A percentile compares a stretch with the other conserved stretches of the same genome.
Evolutionary conservation across 2,329 filamentous ascomycete genomes (phyloP).

Genomic region (Pseudodiploospora longispora): DNA sequence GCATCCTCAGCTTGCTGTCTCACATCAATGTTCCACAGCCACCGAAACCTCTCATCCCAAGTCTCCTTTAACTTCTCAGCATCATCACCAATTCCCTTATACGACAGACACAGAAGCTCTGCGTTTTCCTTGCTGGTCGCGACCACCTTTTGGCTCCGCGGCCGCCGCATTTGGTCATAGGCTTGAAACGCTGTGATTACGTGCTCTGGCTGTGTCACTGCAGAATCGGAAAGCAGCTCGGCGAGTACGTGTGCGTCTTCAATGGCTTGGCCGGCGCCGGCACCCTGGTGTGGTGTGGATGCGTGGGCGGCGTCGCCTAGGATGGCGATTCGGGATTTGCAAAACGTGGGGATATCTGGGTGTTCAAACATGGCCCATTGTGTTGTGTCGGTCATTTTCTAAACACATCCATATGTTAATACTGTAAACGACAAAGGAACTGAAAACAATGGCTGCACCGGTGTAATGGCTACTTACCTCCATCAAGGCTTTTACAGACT

Average conservation of each 20-base stretch:
- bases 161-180: slow-evolving; percentile 10
- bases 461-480: slow-evolving; percentile 2
- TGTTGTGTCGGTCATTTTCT: slow-evolving; percentile 8
- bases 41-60: slow-evolving; percentile 1
- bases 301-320: slow-evolving; percentile 42
- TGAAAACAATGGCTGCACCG: neutral
- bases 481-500: slow-evolving; percentile 6
- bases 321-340: slow-evolving; percentile 28
- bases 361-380: slow-evolving; percentile 12
- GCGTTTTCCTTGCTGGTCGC: slow-evolving; percentile 9
- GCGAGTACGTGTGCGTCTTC: slow-evolving; percentile 22
- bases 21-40: slow-evolving; percentile 2
- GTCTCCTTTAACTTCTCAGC: slow-evolving; percentile 6
- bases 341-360: slow-evolving; percentile 7
- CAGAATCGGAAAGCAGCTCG: slow-evolving; percentile 6
- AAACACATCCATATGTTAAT: too few relatives aligned
- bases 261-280: slow-evolving; percentile 34
- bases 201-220: neutral
- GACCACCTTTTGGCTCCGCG: slow-evolving; percentile 9
- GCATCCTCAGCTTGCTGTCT: slow-evolving; percentile 1
- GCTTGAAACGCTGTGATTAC: slow-evolving; percentile 7
- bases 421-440: neutral
- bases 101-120: slow-evolving; percentile 7
- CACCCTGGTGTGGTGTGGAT: slow-evolving; percentile 36
- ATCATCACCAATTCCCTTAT: slow-evolving; percentile 5